phyloP scores from a whole-genome alignment of 345 rosid species.

The Noccaea caerulescens region DNA sequence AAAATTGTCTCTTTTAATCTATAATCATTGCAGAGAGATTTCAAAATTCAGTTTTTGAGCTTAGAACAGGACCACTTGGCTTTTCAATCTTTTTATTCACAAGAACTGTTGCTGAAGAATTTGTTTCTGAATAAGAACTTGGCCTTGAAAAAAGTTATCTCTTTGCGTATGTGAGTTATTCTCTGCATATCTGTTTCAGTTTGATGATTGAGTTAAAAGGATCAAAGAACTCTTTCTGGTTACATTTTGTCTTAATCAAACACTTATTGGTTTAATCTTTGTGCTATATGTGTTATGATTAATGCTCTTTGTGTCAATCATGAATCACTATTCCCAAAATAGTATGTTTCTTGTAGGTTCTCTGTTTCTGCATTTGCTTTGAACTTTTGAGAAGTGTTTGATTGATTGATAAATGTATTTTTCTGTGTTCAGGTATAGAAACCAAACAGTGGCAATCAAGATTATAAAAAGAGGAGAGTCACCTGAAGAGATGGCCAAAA shows the following conservation, averaged over 20 bases:
- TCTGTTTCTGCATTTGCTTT: conserved; percentile 20
- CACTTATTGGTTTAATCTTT: conserved; percentile 11
- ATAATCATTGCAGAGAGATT: conserved; percentile 13
- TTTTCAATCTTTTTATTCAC: neutral
- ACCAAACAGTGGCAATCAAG: conserved; percentile 89
- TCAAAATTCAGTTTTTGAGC: neutral
- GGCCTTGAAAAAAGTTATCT: neutral
- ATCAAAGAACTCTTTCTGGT: neutral
- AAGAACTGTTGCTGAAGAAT: neutral
- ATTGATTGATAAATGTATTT: neutral
- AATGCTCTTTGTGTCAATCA: conserved; percentile 2
- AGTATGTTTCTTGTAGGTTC: conserved; percentile 4
- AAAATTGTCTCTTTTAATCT: conserved; percentile 14
- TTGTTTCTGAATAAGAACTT: neutral
- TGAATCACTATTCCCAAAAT: neutral
- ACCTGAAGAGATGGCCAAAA: conserved; percentile 82
- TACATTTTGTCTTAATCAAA: neutral
- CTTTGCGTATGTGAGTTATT: neutral
- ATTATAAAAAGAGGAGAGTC: conserved; percentile 75
- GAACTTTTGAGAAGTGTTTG: conserved; percentile 1
- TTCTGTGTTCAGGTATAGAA: conserved; percentile 61
- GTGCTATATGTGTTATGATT: neutral
- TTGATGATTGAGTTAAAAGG: neutral
- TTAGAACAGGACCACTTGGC: neutral
- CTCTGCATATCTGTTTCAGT: conserved; percentile 1